Evolutionary conservation across 805 yeast species (phyloP), one percentile per base, ranked within the genome.

Genomic region (Cyberlindnera galapagoensis): DNA sequence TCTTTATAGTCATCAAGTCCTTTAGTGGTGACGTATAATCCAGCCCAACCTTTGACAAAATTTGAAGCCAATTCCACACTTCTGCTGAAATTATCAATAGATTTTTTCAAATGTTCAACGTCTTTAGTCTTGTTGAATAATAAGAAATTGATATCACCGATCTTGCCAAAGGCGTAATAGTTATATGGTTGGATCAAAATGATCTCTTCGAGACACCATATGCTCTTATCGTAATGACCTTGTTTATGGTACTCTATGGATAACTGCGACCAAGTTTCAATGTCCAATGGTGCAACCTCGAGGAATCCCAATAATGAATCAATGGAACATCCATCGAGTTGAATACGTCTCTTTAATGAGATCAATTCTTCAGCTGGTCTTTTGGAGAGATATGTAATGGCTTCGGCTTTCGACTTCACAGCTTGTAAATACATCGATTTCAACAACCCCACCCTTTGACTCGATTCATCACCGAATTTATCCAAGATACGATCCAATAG

Each of bases 191-290:
- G 68, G 16, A 72, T 65, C 21, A 83, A 49, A 11, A 88, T 56
- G 3, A 83, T 71, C 51, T 90, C 96, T 49, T 83, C 75, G 18
- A 71, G 67, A 34, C 84, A 67, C 51, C 67, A 74, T 6, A 81
- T 66, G 0, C 92, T 79, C 45, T 77, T 76, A 21, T 74, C 79
- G 43, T 70, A 76, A 48, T 77, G 76, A 2, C 87, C 87, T 7
- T 67, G 39, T 10, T 60, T 52, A 16, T 56, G 56, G 52, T 90
- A 90, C n/a, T 70, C 62, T 22, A 74, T 73, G 4, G 76, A 80
- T 34, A 87, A 62, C 55, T 84, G 94, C 29, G 76, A 66, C 95
- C 94, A 86, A 3, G 81, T 62, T 41, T 80, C 76, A 3, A 72
- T 62, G 54, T 92, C 97, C 14, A 78, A 54, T 1, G 97, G 95